A percentile compares a stretch with the other conserved stretches of the same genome.
Evolutionary conservation across 805 yeast species (phyloP).

Genomic region (Saccharomyces mikatae): DNA sequence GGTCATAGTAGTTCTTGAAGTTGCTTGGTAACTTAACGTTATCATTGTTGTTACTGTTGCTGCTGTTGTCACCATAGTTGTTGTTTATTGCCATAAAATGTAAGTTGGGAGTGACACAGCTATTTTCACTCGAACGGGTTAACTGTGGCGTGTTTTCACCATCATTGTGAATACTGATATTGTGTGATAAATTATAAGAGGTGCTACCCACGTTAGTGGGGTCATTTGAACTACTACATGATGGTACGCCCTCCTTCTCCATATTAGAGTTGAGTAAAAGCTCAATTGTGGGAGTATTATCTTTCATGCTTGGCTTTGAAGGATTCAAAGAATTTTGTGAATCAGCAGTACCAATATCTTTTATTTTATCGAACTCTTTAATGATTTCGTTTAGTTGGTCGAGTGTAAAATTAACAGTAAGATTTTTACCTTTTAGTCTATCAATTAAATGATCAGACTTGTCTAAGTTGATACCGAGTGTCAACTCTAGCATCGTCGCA

Average conservation of each 20-base stretch:
- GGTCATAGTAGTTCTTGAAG: not conserved
- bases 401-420: constrained; percentile 2
- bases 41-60: not conserved
- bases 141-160: not conserved
- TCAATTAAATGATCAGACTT: constrained; percentile 6
- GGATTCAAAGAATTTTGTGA: not conserved
- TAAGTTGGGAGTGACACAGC: not conserved
- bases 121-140: not conserved
- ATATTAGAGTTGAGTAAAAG: not conserved
- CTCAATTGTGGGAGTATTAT: not conserved
- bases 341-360: not conserved
- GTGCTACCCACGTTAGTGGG: not conserved
- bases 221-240: not conserved
- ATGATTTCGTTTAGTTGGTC: constrained; percentile 1
- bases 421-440: constrained; percentile 8
- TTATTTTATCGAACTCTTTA: not conserved
- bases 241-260: not conserved
- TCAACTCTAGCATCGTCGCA: constrained; percentile 10
- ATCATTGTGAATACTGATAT: not conserved
- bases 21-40: not conserved
- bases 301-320: not conserved
- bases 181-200: not conserved
- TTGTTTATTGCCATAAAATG: not conserved
- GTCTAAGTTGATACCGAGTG: constrained; percentile 10
- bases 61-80: not conserved